Evolutionary conservation across 1,284 basidiomycete species (phyloP), one percentile per base, ranked within the genome.

Genomic region (Tremellales sp.): DNA sequence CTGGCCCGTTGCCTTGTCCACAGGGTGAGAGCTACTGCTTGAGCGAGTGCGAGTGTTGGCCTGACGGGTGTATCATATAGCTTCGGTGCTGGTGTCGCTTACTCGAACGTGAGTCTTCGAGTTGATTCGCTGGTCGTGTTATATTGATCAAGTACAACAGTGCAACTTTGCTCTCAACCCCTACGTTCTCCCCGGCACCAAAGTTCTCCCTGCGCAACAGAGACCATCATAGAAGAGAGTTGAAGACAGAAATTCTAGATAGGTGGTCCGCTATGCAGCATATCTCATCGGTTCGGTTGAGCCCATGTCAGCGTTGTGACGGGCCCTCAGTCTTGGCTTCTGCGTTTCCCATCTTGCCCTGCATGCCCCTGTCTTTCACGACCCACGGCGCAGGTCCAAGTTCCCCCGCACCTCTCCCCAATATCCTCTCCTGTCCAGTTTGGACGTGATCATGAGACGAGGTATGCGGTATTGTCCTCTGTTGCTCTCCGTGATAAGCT

Each of bases 121-220:
- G 7, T 12, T 47, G 22, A 27, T 40, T 13, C 18, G 5, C 8
- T 33, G 5, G 14, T 43, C 16, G 10, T 14, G 8, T 18, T 5
- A 16, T 39, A 36, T 45, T 48, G 28, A 43, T 32, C 14, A 36
- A 9, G 34, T 3, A 26, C 4, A 36, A 37, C 53, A 97, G 80
- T 97, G 92, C 76, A 91, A 97, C 77, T 85, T 89, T 57, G 87
- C 87, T 19, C 94, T 97, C 81, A 94, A 94, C 77, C 88, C 91
- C 16, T 86, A 92, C 53, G 82, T 90, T 63, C 83, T 94, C 68
- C 86, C 91, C 31, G 92, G 92, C 57, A 89, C 87, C 50, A 84
- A 88, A 58, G 80, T 95, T 60, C 74, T 77, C 43, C 86, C 72
- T 63, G 75, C 51, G 44, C 60, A 31, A 16, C 29, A 10, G 29